Conservation (phyloP, 2,329 filamentous ascomycete species). For the Aspergillus phoenicis region DNA sequence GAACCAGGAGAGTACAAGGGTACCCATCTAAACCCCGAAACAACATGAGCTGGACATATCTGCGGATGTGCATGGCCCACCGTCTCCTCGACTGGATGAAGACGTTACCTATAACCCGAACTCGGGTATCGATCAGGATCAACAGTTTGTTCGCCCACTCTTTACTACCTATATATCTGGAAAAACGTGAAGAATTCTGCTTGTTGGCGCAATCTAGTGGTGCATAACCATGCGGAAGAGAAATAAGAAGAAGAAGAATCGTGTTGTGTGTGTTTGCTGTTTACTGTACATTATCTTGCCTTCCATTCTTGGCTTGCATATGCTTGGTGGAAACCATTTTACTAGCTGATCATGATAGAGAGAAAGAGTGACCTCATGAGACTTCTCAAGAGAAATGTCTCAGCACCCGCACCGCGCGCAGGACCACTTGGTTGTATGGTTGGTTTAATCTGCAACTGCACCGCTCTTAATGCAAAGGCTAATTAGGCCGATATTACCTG, state of each 20-base stretch:
- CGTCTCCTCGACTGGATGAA: no score
- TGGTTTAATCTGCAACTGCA: no score
- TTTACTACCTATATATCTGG: not conserved
- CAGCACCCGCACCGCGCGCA: not conserved
- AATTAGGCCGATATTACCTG: not conserved
- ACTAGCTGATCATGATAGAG: not conserved
- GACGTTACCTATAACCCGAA: no score
- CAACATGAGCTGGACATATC: no score
- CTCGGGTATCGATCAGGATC: no score
- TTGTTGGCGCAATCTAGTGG: not conserved
- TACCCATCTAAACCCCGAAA: no score
- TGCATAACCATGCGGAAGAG: not conserved
- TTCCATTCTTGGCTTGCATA: not conserved
- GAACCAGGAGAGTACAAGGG: no score
- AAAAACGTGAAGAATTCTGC: not conserved
- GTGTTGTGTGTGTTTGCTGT: not conserved
- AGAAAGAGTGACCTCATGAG: not conserved
- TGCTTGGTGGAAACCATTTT: not conserved
- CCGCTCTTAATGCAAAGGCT: not conserved
- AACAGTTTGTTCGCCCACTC: not conserved
- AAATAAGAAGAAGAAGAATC: not conserved
- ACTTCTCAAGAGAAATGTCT: not conserved
- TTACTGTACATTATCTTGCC: slow-evolving; percentile 5
- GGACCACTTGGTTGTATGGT: not conserved
- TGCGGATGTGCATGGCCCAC: no score